Conservation (phyloP, 805 yeast genomes). For the Millerago galiae region DNA sequence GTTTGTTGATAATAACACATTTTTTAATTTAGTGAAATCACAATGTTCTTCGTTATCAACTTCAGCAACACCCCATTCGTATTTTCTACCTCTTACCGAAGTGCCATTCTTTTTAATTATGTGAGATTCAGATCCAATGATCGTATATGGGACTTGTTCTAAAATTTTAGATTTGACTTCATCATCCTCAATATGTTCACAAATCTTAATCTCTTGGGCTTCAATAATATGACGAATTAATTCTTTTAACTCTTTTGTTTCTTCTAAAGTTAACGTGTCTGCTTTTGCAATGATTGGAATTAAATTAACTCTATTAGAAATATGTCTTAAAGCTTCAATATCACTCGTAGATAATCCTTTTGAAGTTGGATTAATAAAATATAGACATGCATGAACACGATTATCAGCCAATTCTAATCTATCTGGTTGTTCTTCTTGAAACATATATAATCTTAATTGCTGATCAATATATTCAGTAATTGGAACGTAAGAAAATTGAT, state of each 20-base stretch:
- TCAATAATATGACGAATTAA: constrained; percentile 44
- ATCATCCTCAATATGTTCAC: constrained; percentile 41
- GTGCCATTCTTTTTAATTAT: constrained; percentile 38
- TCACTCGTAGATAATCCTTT: constrained; percentile 60
- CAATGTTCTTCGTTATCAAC: constrained; percentile 73
- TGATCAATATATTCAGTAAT: constrained; percentile 71
- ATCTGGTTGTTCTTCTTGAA: constrained; percentile 73
- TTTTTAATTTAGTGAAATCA: constrained; percentile 63
- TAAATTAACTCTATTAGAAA: constrained; percentile 67
- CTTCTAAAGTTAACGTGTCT: constrained; percentile 60
- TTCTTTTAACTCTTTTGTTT: constrained; percentile 46
- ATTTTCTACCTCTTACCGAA: constrained; percentile 64
- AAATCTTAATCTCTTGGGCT: constrained; percentile 51
- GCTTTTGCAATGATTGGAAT: constrained; percentile 74
- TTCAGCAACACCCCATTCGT: constrained; percentile 83
- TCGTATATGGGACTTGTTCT: constrained; percentile 56
- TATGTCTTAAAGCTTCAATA: constrained; percentile 62
- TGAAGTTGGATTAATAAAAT: constrained; percentile 69
- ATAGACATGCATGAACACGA: constrained; percentile 80
- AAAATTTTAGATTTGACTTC: constrained; percentile 27
- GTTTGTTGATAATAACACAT: constrained; percentile 58
- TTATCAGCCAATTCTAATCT: constrained; percentile 48
- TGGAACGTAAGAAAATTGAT: constrained; percentile 60
- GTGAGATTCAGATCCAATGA: constrained; percentile 59
- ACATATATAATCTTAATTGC: constrained; percentile 60